A percentile compares a stretch with the other conserved stretches of the same genome.
phyloP scores from a whole-genome alignment of 768 basidiomycete genomes.

The Daedaleopsis sinensis region DNA sequence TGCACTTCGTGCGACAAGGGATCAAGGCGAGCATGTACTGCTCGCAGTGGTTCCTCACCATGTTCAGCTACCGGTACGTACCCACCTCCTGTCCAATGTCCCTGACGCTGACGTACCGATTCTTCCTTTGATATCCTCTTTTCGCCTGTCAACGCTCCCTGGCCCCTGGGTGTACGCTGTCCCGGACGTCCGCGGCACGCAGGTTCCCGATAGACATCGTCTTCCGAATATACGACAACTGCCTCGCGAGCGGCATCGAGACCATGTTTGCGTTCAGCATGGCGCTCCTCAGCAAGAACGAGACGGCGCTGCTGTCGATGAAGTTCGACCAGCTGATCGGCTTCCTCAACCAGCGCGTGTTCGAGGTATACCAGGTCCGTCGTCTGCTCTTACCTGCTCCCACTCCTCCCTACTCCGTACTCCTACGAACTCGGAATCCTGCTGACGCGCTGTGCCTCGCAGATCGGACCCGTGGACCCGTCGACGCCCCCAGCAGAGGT shows the following conservation, averaged over 20 bases:
- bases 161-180: too few relatives aligned
- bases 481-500: constrained; percentile 13
- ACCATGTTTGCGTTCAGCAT: constrained; percentile 96
- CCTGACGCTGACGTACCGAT: too few relatives aligned
- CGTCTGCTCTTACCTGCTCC: neutral
- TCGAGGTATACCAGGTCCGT: constrained; percentile 75
- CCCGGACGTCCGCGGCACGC: neutral
- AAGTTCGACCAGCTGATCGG: constrained; percentile 92
- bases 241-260: constrained; percentile 95
- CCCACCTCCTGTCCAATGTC: neutral
- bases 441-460: neutral
- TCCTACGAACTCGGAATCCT: too few relatives aligned
- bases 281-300: constrained; percentile 84
- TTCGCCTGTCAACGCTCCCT: too few relatives aligned
- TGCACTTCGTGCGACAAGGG: constrained; percentile 93
- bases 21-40: constrained; percentile 98
- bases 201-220: constrained; percentile 96
- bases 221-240: constrained; percentile 95
- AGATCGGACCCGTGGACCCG: constrained; percentile 4
- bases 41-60: constrained; percentile 97
- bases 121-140: neutral
- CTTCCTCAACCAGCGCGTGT: constrained; percentile 79
- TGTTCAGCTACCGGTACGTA: constrained; percentile 90
- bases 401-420: neutral
- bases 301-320: constrained; percentile 71